phyloP scores from a whole-genome alignment of 331 rosid genomes.

The Malus hybrid region DNA sequence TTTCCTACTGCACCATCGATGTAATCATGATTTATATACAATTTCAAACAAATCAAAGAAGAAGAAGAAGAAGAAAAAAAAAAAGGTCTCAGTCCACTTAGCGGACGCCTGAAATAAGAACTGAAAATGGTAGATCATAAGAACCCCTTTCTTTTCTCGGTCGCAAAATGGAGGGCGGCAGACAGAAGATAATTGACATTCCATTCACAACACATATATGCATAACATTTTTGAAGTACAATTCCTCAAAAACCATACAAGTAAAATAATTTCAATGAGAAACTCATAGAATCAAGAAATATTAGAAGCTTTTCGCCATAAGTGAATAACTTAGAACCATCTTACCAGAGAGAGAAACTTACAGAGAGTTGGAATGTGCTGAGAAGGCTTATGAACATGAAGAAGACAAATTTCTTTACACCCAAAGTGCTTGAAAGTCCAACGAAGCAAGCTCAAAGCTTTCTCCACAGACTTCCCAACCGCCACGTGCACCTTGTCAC shows the following conservation, averaged over 20 bases:
- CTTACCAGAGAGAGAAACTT: conserved; percentile 9
- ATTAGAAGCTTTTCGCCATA: neutral
- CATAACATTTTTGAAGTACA: neutral
- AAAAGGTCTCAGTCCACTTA: neutral
- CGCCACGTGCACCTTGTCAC: conserved; percentile 43
- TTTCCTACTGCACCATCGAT: conserved; percentile 57
- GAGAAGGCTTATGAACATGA: conserved; percentile 75
- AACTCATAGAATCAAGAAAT: neutral
- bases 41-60: neutral
- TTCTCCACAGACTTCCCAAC: conserved; percentile 60
- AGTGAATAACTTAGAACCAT: neutral
- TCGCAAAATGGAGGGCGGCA: neutral
- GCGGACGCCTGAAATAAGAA: neutral
- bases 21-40: neutral
- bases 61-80: neutral
- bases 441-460: conserved; percentile 50
- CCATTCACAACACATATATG: neutral
- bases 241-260: neutral
- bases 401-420: conserved; percentile 42
- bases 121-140: neutral
- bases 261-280: neutral
- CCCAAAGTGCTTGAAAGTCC: conserved; percentile 46
- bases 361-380: conserved; percentile 68
- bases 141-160: neutral
- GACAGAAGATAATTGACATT: neutral